Evolutionary conservation across 768 basidiomycete species (phyloP), one percentile per base, ranked within the genome.

Genomic region (Pleurotus platypus): DNA sequence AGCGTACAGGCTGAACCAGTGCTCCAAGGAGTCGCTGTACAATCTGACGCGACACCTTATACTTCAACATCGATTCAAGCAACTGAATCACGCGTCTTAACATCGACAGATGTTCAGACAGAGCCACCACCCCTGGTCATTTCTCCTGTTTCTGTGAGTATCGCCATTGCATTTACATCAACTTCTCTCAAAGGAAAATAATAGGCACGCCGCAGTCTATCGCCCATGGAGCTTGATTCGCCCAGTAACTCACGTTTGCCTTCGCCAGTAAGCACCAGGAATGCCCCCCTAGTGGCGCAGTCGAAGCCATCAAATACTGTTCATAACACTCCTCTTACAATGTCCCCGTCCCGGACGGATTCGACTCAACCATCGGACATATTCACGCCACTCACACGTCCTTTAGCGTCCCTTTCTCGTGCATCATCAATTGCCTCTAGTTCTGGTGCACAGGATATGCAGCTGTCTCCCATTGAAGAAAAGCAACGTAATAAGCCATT

Each of bases 191-290:
- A 30, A 22, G 18, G 12, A 37, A 56, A 37, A 22, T 3, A 22
- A 20, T 55, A 51, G 59, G 37, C 53, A 61, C 66, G 22, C 58
- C 56, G 81, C 57, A 86, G 79, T 67, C 70, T 82, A 46, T 82
- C 83, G 48, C 83, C 82, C 0, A 85, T 84, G 83, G 86, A 85
- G 55, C 72, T 86, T 43, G 83, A 79, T 60, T 82, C 82, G 5
- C 66, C 75, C 5, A 61, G 70, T 15, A 75, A 72, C 58, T 51
- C 56, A 39, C 60, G 54, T 37, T 59, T 69, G 45, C 68, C 61
- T 54, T 63, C 66, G 8, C 62, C 62, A 13, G 18, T 39, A 39
- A 27, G 12, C 27, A 2, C 16, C 13, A n/a, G 49, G 6, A n/a
- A 20, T 27, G 37, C 6, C 30, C 22, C 20, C 27, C 15, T 27